Percentiles rank a stretch among this genome's conserved stretches.
Conservation (phyloP, 116 monocot species). For the Cymodocea nodosa region DNA sequence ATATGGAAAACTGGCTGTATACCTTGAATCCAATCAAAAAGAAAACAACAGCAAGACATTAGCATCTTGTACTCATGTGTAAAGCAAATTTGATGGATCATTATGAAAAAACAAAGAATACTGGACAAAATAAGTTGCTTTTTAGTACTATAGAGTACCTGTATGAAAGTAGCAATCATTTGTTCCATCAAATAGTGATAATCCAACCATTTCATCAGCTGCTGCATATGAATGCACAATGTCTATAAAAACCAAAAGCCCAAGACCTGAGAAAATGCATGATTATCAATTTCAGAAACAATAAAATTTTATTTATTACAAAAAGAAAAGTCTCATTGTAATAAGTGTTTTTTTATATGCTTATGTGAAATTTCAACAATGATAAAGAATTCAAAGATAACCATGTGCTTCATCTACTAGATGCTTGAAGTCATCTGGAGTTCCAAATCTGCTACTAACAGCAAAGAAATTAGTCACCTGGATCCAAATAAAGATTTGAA, state of each 20-base stretch:
- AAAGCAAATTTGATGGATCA: too few species aligned
- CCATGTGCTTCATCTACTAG: constrained; percentile 98
- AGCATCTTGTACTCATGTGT: too few species aligned
- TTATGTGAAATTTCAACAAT: neutral
- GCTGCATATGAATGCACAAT: constrained; percentile 97
- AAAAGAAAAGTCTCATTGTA: too few species aligned
- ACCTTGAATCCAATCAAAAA: too few species aligned
- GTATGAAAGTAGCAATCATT: constrained; percentile 94
- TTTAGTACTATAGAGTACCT: constrained; percentile 26
- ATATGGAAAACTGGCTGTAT: too few species aligned
- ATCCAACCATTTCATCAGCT: constrained; percentile 77
- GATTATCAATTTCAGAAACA: neutral
- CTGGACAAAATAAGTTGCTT: neutral
- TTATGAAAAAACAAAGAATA: neutral
- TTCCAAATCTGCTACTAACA: constrained; percentile 97
- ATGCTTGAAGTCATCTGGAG: constrained; percentile 92
- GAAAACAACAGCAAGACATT: too few species aligned
- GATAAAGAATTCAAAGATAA: constrained; percentile 6
- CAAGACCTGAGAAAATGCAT: constrained; percentile 44
- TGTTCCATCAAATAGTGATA: constrained; percentile 92
- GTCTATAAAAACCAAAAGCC: constrained; percentile 79
- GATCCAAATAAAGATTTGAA: constrained; percentile 5
- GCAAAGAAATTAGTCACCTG: constrained; percentile 99
- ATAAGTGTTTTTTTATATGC: too few species aligned
- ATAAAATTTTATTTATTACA: too few species aligned